Conservation (phyloP, 2,329 filamentous ascomycete genomes). For the Fusarium papillatum region DNA sequence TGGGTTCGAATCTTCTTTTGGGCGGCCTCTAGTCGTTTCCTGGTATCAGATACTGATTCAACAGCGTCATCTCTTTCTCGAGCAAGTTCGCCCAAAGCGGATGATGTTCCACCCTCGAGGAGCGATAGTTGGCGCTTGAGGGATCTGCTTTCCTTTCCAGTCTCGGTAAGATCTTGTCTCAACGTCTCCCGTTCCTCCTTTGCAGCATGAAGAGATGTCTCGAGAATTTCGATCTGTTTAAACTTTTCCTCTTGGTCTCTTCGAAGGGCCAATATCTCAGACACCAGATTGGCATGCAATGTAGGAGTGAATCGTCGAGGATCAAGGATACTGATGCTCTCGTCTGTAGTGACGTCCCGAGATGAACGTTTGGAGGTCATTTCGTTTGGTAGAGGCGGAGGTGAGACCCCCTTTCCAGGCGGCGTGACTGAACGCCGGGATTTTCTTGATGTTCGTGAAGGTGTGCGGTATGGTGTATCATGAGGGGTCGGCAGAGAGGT, state of each 20-base stretch:
- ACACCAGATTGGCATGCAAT: conserved; percentile 92
- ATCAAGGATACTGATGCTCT: conserved; percentile 82
- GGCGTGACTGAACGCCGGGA: conserved; percentile 79
- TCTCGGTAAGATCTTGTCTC: conserved; percentile 71
- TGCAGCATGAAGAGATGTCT: conserved; percentile 78
- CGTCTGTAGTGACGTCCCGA: conserved; percentile 73
- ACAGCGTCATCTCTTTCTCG: conserved; percentile 90
- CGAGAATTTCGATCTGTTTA: conserved; percentile 87
- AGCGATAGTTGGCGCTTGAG: conserved; percentile 89
- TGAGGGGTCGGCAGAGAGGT: conserved; percentile 77
- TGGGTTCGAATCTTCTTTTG: conserved; percentile 84
- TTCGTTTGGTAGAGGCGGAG: conserved; percentile 61
- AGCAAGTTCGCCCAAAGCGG: conserved; percentile 85
- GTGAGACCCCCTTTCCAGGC: conserved; percentile 69
- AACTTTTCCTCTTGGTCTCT: conserved; percentile 93
- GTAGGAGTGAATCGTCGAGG: conserved; percentile 95
- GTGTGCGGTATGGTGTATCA: conserved; percentile 80
- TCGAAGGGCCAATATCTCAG: conserved; percentile 89
- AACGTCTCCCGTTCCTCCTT: conserved; percentile 82
- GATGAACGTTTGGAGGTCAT: conserved; percentile 65
- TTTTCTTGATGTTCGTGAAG: conserved; percentile 72
- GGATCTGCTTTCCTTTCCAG: conserved; percentile 82
- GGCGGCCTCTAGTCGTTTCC: conserved; percentile 80
- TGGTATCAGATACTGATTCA: conserved; percentile 78
- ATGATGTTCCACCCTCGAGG: conserved; percentile 89